Conservation (phyloP, 1,284 basidiomycete genomes). For the Ganoderma multipileum region DNA sequence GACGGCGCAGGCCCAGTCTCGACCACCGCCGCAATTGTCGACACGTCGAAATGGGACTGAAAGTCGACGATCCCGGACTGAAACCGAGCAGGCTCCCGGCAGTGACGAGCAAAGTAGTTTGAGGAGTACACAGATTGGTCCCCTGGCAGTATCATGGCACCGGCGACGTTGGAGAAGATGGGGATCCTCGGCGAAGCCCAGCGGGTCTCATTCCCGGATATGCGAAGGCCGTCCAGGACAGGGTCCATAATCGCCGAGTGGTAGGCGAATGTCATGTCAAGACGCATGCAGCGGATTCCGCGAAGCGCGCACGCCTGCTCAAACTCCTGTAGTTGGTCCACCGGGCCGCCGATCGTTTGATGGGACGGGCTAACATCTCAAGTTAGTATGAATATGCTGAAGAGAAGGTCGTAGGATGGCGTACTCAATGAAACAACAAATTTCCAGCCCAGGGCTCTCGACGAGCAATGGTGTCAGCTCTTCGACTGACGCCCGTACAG, state of each 20-base stretch:
- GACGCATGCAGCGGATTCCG: conserved; percentile 47
- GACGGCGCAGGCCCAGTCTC: conserved; percentile 71
- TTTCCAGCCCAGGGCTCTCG: conserved; percentile 3
- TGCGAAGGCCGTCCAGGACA: conserved; percentile 53
- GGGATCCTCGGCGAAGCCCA: conserved; percentile 58
- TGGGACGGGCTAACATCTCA: conserved; percentile 48
- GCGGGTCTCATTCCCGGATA: conserved; percentile 45
- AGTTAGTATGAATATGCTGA: neutral
- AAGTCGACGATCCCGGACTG: conserved; percentile 53
- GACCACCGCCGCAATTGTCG: conserved; percentile 56
- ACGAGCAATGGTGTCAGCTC: conserved; percentile 46
- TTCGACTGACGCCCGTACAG: conserved; percentile 49
- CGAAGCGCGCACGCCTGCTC: conserved; percentile 48
- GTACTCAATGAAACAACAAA: conserved; percentile 58
- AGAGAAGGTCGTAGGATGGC: neutral
- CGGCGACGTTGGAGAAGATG: conserved; percentile 64
- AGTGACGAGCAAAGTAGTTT: conserved; percentile 66
- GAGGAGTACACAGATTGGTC: conserved; percentile 54
- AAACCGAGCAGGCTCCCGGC: conserved; percentile 66
- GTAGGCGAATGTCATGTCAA: conserved; percentile 66
- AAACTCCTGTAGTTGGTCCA: conserved; percentile 50
- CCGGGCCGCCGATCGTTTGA: conserved; percentile 63
- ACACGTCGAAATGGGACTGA: conserved; percentile 37
- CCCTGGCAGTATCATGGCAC: conserved; percentile 57
- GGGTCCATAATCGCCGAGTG: conserved; percentile 70